Evolutionary conservation across 148 eudicot genomes (phyloP).

Genomic region (Vaccinium myrtillus): DNA sequence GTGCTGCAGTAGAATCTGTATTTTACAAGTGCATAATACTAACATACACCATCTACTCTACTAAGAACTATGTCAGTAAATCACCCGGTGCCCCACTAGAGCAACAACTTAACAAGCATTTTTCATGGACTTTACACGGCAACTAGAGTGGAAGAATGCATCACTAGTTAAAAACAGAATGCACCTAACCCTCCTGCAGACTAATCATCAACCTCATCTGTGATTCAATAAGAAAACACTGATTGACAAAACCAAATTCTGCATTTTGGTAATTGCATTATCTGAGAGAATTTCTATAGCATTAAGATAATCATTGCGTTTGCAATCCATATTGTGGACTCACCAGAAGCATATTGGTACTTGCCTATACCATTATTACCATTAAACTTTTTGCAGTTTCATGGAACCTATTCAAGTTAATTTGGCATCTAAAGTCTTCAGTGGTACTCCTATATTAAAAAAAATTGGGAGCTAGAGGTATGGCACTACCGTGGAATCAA

Average conservation of each 20-base stretch:
- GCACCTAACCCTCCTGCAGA: background rate
- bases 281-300: background rate
- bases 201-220: background rate
- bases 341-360: background rate
- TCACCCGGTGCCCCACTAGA: background rate
- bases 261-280: background rate
- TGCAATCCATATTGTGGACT: background rate
- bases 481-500: background rate
- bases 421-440: background rate
- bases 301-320: background rate
- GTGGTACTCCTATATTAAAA: background rate
- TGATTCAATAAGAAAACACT: background rate
- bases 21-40: background rate
- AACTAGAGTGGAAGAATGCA: background rate
- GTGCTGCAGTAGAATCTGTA: background rate
- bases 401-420: background rate
- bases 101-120: background rate
- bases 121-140: background rate
- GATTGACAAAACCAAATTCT: background rate
- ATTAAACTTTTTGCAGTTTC: background rate
- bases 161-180: background rate
- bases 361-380: background rate
- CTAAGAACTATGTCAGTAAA: background rate
- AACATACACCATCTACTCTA: background rate
- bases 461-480: background rate